Evolutionary conservation across 352 stramenopile species (phyloP).

Genomic region (Phytophthora ohioensis): DNA sequence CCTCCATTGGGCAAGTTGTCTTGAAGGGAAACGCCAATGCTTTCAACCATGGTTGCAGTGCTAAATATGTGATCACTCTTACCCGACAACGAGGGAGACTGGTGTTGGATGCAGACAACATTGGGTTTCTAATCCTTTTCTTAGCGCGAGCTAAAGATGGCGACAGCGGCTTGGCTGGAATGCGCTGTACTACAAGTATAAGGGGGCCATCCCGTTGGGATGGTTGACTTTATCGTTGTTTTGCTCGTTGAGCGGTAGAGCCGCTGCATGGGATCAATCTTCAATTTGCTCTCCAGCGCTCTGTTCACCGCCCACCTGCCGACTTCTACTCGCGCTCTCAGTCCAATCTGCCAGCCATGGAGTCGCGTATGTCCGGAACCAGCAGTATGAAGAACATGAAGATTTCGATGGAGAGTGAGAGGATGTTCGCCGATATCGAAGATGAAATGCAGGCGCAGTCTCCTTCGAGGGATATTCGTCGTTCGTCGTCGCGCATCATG

Average conservation of each 20-base stretch:
- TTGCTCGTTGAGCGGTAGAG: conserved; percentile 21
- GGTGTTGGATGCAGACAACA: conserved; percentile 18
- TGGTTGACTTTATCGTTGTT: conserved; percentile 19
- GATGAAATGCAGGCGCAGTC: conserved; percentile 67
- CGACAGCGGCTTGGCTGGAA: not conserved
- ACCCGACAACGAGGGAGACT: conserved; percentile 7
- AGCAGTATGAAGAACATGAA: conserved; percentile 86
- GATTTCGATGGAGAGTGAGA: conserved; percentile 83
- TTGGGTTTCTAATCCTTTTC: conserved; percentile 18
- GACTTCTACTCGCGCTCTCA: conserved; percentile 8
- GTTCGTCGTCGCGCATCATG: conserved; percentile 64
- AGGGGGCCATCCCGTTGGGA: not conserved
- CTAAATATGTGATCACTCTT: conserved; percentile 33
- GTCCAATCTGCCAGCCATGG: conserved; percentile 44
- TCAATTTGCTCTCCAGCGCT: conserved; percentile 35
- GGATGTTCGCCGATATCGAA: conserved; percentile 83
- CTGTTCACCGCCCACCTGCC: conserved; percentile 12
- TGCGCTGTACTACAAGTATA: not conserved
- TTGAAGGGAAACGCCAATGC: too few relatives aligned
- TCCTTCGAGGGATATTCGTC: conserved; percentile 65
- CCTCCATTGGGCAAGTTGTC: too few relatives aligned
- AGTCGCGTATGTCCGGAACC: conserved; percentile 64
- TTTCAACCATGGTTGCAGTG: conserved; percentile 1
- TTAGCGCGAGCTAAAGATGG: conserved; percentile 31
- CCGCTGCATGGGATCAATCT: conserved; percentile 31